Evolutionary conservation across 208 protist genomes (phyloP), one percentile per base, ranked within the genome.

Genomic region (Trypanosoma platydactyli): DNA sequence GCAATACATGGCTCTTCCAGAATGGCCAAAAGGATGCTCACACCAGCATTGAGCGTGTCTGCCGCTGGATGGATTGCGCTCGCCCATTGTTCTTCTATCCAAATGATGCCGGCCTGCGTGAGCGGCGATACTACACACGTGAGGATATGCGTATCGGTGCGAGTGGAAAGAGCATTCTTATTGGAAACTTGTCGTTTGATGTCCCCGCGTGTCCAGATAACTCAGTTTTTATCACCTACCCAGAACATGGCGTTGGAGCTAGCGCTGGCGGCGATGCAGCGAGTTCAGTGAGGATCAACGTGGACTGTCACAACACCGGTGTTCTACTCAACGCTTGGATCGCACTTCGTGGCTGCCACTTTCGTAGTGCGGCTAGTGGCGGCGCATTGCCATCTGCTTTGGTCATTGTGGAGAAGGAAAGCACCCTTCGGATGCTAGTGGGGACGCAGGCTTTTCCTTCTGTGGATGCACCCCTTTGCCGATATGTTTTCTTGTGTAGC

Each of bases 361-460:
- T 72, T 65, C 55, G 66, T 22, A 57, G 42, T 35, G 58, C 50
- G 20, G 45, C 3, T 6, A 44, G 52, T 1, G 5, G 16, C 11
- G 29, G 25, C 25, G 30, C 20, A 20, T 7, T 38, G 6, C 59
- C 67, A 18, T 52, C 53, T 15, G 79, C 66, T 59, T 42, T 95
- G 27, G 62, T 95, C 12, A 6, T 92, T 41, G 77, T 95, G 49
- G 89, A 95, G 64, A 95, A 95, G 64, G 89, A 95, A 63, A 84
- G 82, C 55, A 76, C 71, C 0, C 63, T 84, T 48, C 80, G 76
- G 29, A 66, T 79, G 9, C 56, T 95, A 7, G 38, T 80, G 41
- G 60, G 71, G 16, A 57, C 60, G 12, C 33, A 67, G 13, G 57
- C 51, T 3, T 48, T 49, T 6, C 49, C 40, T 1, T 11, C 13